Conservation (phyloP, 23 red algal genomes). For the Gracilaria domingensis region DNA sequence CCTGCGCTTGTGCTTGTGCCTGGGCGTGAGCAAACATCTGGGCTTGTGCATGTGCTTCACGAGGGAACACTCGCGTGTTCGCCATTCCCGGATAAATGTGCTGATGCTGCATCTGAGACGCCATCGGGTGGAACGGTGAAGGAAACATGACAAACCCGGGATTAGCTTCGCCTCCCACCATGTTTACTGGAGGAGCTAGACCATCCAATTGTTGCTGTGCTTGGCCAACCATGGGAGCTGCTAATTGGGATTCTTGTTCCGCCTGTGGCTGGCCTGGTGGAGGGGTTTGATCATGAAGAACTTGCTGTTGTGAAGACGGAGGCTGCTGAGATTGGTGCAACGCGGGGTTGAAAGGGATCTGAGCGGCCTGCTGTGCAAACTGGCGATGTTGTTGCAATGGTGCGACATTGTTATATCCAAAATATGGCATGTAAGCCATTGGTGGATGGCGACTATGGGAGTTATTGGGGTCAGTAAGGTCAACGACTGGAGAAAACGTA, state of each 20-base stretch:
- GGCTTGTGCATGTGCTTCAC: conserved; percentile 26
- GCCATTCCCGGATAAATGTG: conserved; percentile 30
- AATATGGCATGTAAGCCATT: conserved; percentile 41
- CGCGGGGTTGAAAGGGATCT: conserved; percentile 28
- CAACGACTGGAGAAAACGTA: conserved; percentile 29
- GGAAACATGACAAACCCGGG: conserved; percentile 37
- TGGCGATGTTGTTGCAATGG: conserved; percentile 36
- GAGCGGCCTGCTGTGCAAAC: not conserved
- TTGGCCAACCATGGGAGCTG: not conserved
- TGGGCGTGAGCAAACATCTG: conserved; percentile 3
- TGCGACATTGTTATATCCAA: conserved; percentile 36
- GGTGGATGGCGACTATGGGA: conserved; percentile 39
- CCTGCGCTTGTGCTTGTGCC: conserved; percentile 26
- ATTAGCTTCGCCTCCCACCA: conserved; percentile 32
- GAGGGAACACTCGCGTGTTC: conserved; percentile 22
- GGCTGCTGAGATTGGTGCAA: conserved; percentile 25
- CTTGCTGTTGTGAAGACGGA: conserved; percentile 33
- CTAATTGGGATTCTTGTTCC: conserved; percentile 35
- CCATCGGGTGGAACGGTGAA: conserved; percentile 37
- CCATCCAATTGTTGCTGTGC: conserved; percentile 28
- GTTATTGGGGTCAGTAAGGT: conserved; percentile 41
- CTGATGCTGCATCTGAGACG: conserved; percentile 28
- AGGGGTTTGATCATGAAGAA: not conserved
- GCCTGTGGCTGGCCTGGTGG: not conserved
- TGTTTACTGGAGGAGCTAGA: conserved; percentile 38